A percentile compares a stretch with the other conserved stretches of the same genome.
Evolutionary conservation across 352 stramenopile genomes (phyloP).

Genomic region (Pythium myriotylum): DNA sequence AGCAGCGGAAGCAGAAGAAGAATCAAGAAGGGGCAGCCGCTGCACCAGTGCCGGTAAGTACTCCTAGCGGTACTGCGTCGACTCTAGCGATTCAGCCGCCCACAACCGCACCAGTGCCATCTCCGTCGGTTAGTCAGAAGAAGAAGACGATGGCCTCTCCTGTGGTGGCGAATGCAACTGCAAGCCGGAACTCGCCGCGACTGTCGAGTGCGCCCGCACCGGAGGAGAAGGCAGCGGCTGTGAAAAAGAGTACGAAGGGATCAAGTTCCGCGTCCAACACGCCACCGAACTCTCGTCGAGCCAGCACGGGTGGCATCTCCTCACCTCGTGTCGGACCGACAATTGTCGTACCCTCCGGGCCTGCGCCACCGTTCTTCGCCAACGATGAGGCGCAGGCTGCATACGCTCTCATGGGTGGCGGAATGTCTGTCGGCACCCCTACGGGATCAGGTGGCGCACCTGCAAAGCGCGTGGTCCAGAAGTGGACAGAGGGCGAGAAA

Average conservation of each 20-base stretch:
- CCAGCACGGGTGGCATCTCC: conserved; percentile 13
- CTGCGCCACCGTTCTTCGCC: conserved; percentile 13
- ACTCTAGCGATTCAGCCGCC: conserved; percentile 16
- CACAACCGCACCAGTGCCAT: background rate
- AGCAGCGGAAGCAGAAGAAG: conserved; percentile 78
- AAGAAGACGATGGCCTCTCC: conserved; percentile 25
- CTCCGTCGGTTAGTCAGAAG: conserved; percentile 19
- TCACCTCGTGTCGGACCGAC: conserved; percentile 29
- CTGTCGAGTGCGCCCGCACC: conserved; percentile 2
- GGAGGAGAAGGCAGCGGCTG: conserved; percentile 17
- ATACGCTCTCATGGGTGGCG: conserved; percentile 21
- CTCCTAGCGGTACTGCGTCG: conserved; percentile 3
- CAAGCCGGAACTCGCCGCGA: conserved; percentile 27
- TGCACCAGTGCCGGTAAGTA: conserved; percentile 5
- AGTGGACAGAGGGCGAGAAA: conserved; percentile 91
- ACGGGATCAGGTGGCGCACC: conserved; percentile 31
- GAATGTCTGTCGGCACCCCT: conserved; percentile 21
- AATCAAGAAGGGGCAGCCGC: conserved; percentile 41
- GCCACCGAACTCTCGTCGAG: conserved; percentile 11
- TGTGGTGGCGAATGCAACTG: conserved; percentile 6
- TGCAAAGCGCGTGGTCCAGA: conserved; percentile 85
- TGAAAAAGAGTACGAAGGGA: conserved; percentile 24
- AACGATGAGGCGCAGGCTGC: conserved; percentile 30
- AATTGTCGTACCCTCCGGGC: conserved; percentile 22
- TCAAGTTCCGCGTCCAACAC: conserved; percentile 8